Conservation (phyloP, 129 eudicot genomes). For the Lactuca sativa region DNA sequence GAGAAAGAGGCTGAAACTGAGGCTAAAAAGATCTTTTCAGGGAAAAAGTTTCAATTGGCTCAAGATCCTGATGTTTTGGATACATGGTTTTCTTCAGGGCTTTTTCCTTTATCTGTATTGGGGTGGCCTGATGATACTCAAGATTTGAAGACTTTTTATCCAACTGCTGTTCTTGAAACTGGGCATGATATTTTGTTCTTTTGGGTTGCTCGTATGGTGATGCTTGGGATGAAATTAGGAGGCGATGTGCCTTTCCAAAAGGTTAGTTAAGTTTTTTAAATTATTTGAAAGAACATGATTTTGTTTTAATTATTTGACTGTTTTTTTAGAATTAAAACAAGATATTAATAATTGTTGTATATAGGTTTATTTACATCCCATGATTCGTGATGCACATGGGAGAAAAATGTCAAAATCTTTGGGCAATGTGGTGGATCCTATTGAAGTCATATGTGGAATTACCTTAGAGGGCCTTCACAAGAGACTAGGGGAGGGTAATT, state of each 20-base stretch:
- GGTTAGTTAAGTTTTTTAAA: constrained; percentile 41
- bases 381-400: constrained; percentile 99
- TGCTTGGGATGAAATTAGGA: constrained; percentile 83
- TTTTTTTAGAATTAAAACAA: neutral
- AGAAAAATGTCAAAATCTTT: constrained; percentile 98
- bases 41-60: constrained; percentile 62
- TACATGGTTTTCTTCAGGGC: constrained; percentile 89
- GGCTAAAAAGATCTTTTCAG: constrained; percentile 53
- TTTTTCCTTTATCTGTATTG: constrained; percentile 71
- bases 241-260: constrained; percentile 84
- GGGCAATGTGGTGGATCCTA: constrained; percentile 96
- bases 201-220: constrained; percentile 97
- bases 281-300: no score
- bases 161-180: constrained; percentile 84
- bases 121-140: constrained; percentile 94
- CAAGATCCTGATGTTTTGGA: constrained; percentile 93
- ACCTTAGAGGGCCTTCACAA: constrained; percentile 71
- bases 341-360: neutral
- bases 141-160: constrained; percentile 73
- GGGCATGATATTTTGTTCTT: constrained; percentile 90
- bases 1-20: constrained; percentile 68
- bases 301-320: neutral
- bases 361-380: constrained; percentile 92
- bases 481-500: constrained; percentile 88
- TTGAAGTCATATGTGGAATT: constrained; percentile 83